Evolutionary conservation across 176 grass and related monocot genomes (phyloP), one percentile per base, ranked within the genome.

Genomic region (Luzula sylvatica): DNA sequence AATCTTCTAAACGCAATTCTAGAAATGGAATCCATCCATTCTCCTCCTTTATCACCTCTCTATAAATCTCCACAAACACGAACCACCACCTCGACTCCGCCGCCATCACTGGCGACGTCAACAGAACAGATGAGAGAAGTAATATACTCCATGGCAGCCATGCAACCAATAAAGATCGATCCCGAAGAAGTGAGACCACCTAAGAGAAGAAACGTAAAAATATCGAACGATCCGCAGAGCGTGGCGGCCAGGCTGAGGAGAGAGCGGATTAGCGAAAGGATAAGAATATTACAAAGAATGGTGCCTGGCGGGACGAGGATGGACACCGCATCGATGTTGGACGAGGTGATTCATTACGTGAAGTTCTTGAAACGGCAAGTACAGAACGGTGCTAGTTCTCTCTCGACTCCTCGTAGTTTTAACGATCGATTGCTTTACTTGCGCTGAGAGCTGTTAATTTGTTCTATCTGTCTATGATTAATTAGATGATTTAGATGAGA

Each of bases 261-360:
- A 50, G 83, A 87, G 64, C 28, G 77, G 52, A 75, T 87, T 40
- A 81, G 83, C 45, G 72, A 81, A 67, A 52, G 72, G 45, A 75
- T 87, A 15, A 64, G 83, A 42, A 75, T 67, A 54, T 72, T 87
- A 58, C 83, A 87, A 72, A 73, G 73, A 50, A 80, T 94, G 19
- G 88, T 94, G 18, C 88, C 88, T 2, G 87, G 87, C 2, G 82
- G 87, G 1, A 79, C 66, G 52, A 68, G 74, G 70, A 76, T 94
- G 87, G 87, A 94, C 73, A 94, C 87, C 15, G 87, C 87, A 0
- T 82, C 87, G 27, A 87, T 94, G 87, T 75, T 94, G 55, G 87
- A 82, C 43, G 87, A 94, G 70, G 87, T 77, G 5, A 79, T 79
- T 35, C 80, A 83, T 65, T 94, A 94, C 61, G 72, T 94, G 44